phyloP scores from a whole-genome alignment of 805 yeast species.

The Candida schatavii region DNA sequence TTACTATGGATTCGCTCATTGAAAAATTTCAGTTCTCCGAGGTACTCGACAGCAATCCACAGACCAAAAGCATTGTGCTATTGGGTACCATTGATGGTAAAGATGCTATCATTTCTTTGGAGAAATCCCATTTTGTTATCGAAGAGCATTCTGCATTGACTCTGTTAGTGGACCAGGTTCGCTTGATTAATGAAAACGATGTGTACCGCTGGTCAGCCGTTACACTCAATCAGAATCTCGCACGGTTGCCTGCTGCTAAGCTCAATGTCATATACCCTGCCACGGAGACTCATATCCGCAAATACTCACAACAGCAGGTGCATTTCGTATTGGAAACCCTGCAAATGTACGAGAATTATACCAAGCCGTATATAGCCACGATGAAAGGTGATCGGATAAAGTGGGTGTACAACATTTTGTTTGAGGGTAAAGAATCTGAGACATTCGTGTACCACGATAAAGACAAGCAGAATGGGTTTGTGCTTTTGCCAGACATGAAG shows the following conservation, averaged over 20 bases:
- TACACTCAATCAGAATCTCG: constrained; percentile 45
- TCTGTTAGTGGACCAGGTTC: constrained; percentile 17
- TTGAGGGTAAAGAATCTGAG: constrained; percentile 81
- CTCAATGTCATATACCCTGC: constrained; percentile 86
- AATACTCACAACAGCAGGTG: constrained; percentile 58
- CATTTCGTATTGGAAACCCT: constrained; percentile 81
- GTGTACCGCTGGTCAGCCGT: constrained; percentile 81
- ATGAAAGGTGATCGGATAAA: constrained; percentile 75
- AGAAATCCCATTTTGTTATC: constrained; percentile 63
- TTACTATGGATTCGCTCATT: constrained; percentile 22
- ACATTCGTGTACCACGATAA: constrained; percentile 66
- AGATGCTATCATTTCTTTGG: constrained; percentile 69
- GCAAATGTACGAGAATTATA: constrained; percentile 57
- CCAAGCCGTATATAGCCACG: constrained; percentile 71
- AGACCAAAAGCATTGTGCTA: constrained; percentile 60
- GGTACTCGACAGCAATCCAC: constrained; percentile 59
- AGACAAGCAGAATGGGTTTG: constrained; percentile 57
- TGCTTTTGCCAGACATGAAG: constrained; percentile 90
- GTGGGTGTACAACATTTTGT: constrained; percentile 87
- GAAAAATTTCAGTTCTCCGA: constrained; percentile 43
- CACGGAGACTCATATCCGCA: constrained; percentile 75
- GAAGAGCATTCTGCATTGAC: constrained; percentile 15
- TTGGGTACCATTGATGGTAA: constrained; percentile 63
- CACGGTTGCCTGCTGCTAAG: constrained; percentile 57
- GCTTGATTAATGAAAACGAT: constrained; percentile 65